Base-by-base conservation (phyloP, 2,329 filamentous ascomycete genomes). In the Byssoonygena ceratinophila region DNA sequence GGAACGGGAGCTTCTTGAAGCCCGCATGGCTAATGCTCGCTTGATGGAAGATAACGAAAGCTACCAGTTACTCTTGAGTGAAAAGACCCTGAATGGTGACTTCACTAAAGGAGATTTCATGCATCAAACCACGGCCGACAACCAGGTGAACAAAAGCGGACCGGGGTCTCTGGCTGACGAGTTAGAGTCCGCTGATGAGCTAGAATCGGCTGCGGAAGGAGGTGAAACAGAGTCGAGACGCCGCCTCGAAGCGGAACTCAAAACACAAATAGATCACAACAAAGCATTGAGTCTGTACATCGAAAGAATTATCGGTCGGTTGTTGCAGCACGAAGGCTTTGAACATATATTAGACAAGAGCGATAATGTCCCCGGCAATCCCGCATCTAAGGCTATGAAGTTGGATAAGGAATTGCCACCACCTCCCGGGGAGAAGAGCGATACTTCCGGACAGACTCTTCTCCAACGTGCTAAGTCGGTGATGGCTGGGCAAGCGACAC, bases 41-140 rank as follows among this genome's bases (percentile, higher is more conserved):
- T 75, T 98, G 57, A 92, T 96, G 86, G 92, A 98, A 71, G 92
- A 98, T 69, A 97, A 97, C 63, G 92, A 98, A 71, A 94, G 89
- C 71, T 98, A 95, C 70, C 91, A 97, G 70, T 79, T 97, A 34
- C 81, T 98, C 16, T 81, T 98, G 22, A 88, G 89, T 64, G 90
- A 97, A 69, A 91, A 89, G 76, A 97, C 92, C 1, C 78, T 98
- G 54, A 95, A 94, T 65, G 92, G 92, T 27, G 91, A 97, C 65
- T 91, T 96, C 66, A 79, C 80, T 63, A 88, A 85, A 64, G 85
- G 79, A 61, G 85, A 91, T 63, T 88, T 94, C 67, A 81, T 87
- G 73, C 84, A 76, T 52, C 68, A 74, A 50, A 63, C 66, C 40
- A 68, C 72, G 18, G 66, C 70, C 9, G 65, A 82, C 62, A 39